A percentile compares a stretch with the other conserved stretches of the same genome.
phyloP scores from a whole-genome alignment of 2,329 filamentous ascomycete genomes.

The Xylariaceae sp. region DNA sequence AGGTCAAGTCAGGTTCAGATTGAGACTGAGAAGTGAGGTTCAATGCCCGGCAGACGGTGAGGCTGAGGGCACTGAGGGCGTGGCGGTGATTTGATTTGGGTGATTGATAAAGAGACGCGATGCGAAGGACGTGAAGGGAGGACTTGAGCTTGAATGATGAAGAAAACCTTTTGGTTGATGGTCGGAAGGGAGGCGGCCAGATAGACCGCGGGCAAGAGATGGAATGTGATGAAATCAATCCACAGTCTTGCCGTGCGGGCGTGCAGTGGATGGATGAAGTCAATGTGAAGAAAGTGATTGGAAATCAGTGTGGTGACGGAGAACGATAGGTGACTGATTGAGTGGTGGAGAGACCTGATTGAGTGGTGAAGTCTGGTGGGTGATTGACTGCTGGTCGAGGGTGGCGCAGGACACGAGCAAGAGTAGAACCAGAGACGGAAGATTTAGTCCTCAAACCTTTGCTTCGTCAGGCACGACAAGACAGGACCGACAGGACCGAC shows the following conservation, averaged over 20 bases:
- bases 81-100: conserved; percentile 13
- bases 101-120: conserved; percentile 13
- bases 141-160: background rate
- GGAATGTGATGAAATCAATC: conserved; percentile 20
- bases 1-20: background rate
- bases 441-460: conserved; percentile 37
- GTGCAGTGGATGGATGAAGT: conserved; percentile 23
- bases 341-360: background rate
- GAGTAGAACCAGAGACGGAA: conserved; percentile 31
- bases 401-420: conserved; percentile 22
- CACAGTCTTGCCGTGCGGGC: background rate
- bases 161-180: conserved; percentile 1
- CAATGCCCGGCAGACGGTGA: conserved; percentile 8
- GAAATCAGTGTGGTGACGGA: conserved; percentile 16
- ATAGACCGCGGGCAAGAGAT: conserved; percentile 1
- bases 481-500: conserved; percentile 8
- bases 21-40: conserved; percentile 14
- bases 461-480: conserved; percentile 30
- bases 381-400: background rate
- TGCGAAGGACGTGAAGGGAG: conserved; percentile 3
- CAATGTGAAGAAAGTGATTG: conserved; percentile 20
- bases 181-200: conserved; percentile 4
- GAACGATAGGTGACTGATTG: conserved; percentile 3
- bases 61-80: conserved; percentile 9
- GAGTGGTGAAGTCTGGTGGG: background rate